Evolutionary conservation across 2,329 filamentous ascomycete genomes (phyloP).

Genomic region (Fusarium brevicatenulatum): DNA sequence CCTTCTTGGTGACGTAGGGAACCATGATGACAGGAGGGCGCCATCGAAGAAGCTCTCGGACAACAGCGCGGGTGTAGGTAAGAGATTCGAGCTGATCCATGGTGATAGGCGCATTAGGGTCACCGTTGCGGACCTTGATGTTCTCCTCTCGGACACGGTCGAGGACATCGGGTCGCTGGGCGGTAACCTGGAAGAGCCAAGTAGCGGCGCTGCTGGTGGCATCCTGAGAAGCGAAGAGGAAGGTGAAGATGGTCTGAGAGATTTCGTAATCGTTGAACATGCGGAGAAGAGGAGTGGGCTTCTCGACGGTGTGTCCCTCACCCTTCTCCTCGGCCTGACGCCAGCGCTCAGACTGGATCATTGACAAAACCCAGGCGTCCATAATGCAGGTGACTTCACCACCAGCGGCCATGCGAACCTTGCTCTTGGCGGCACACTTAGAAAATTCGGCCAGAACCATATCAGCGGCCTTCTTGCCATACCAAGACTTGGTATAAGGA

Average conservation of each 20-base stretch:
- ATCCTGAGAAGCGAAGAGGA: slow-evolving; percentile 97
- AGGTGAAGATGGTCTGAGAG: slow-evolving; percentile 91
- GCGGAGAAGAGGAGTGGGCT: slow-evolving; percentile 84
- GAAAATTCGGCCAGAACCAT: slow-evolving; percentile 91
- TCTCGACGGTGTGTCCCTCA: slow-evolving; percentile 75
- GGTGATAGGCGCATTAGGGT: slow-evolving; percentile 74
- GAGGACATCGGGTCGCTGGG: slow-evolving; percentile 91
- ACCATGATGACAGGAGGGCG: slow-evolving; percentile 97
- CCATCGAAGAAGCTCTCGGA: slow-evolving; percentile 91
- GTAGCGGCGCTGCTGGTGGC: slow-evolving; percentile 93
- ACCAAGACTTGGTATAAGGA: slow-evolving; percentile 95
- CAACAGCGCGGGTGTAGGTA: slow-evolving; percentile 89
- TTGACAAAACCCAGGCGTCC: slow-evolving; percentile 91
- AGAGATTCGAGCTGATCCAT: slow-evolving; percentile 91
- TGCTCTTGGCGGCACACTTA: slow-evolving; percentile 92
- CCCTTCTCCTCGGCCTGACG: slow-evolving; percentile 81
- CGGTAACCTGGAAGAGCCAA: slow-evolving; percentile 95
- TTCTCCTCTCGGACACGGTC: slow-evolving; percentile 94
- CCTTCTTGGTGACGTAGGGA: slow-evolving; percentile 92
- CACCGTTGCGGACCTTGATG: slow-evolving; percentile 77
- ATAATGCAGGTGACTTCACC: slow-evolving; percentile 91
- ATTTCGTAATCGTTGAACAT: slow-evolving; percentile 93
- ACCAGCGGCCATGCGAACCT: slow-evolving; percentile 89
- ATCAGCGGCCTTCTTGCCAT: slow-evolving; percentile 94
- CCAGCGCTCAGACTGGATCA: slow-evolving; percentile 87